Evolutionary conservation across 1,139 yeast genomes (phyloP), one percentile per base, ranked within the genome.

Genomic region (Pichia sp.): DNA sequence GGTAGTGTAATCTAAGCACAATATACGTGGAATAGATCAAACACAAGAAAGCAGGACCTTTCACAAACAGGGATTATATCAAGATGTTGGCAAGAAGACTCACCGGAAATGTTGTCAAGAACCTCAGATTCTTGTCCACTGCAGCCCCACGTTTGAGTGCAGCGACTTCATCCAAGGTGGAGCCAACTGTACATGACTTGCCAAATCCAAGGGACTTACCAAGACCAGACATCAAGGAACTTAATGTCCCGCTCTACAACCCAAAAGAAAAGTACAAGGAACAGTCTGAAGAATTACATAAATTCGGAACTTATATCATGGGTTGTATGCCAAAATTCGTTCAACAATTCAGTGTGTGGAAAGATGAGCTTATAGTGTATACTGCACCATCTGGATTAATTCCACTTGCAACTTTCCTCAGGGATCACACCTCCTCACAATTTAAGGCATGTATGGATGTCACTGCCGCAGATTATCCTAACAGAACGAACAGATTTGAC

Each of bases 271-370:
- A 75, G 55, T 83, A 77, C 63, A 67, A 66, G 53, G 84, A 72
- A 48, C 79, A 75, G 47, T 62, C 65, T 43, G 93, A 79, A 58
- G 86, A 80, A 51, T 69, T 85, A 48, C 94, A 84, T 66, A 77
- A 78, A 61, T 85, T 82, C 59, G 95, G 95, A 22, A 73, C 75
- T 45, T 85, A 85, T 57, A 61, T 85, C 49, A 80, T 81, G 72
- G 72, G 85, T 15, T 76, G 85, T 46, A 56, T 85, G 63, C 95
- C 95, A 36, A 85, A 84, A 60, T 83, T 67, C 56, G 72, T 85
- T 46, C 94, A 85, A 62, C 82, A 81, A 58, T 85, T 84, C 52
- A 70, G 85, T 12, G 94, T 85, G 37, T 85, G 94, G 94, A 85
- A 85, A 62, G 94, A 85, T 58, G 95, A 85, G 62, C 72, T 85